Evolutionary conservation across 225 moss, liverwort and hornwort genomes (phyloP), one percentile per base, ranked within the genome.

Genomic region (Polytrichum commune): DNA sequence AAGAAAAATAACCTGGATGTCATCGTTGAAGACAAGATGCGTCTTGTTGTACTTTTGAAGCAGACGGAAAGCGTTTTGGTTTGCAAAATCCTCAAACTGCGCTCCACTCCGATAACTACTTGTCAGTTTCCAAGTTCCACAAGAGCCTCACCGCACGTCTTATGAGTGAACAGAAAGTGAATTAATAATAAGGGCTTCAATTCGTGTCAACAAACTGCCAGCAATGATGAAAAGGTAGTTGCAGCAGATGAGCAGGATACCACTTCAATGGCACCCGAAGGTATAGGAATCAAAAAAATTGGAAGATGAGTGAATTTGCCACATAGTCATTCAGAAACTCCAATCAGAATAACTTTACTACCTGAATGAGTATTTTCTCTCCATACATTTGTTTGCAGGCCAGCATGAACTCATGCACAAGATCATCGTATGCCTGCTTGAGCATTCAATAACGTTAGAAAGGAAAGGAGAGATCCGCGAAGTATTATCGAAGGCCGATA

Each of bases 21-120:
- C 93, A 62, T 93, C 91, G 67, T 93, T 93, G 76, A 93, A 93
- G 53, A 90, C 90, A 4, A 93, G 91, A 63, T 93, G 93, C 54
- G 87, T 85, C 1, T 80, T 80, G 5, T 64, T 71, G 27, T 93
- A 93, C 71, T 91, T 91, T 1, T 85, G 78, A 64, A 93, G 77
- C 70, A 93, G 57, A 53, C 91, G 83, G 77, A 93, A 93, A 22
- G 93, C 93, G 74, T 93, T 93, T 61, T 91, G 89, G 75, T 91
- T 91, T 38, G 93, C 93, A 67, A 91, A 93, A 69, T 93, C 93
- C 62, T 91, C 88, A 77, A 93, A 89, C 93, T 90, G 73, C 30
- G 66, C 65, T 26, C 65, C 65, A 65, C 18, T 26, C 2, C 20
- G 7, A 30, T 35, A 19, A 20, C 33, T 19, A 65, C 35, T 60